Percentiles rank a stretch among this genome's conserved stretches.
These are phyloP conservation scores for Aureobasidium sp. DNA, from an alignment of 2,329 filamentous ascomycete genomes.

Conservation along the genomic window DNA sequence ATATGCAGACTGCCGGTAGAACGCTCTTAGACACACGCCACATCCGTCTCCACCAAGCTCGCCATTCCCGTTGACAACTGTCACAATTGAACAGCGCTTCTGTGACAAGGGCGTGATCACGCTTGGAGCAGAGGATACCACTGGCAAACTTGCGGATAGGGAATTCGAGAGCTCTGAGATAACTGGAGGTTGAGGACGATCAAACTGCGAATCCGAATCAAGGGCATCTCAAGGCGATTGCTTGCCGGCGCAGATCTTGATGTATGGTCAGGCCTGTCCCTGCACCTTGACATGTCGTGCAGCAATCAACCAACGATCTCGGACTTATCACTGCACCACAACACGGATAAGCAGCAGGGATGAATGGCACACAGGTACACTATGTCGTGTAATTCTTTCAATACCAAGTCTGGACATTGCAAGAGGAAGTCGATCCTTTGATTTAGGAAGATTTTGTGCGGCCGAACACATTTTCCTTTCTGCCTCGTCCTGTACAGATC, in stretches of 20 bases:
- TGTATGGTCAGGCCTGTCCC: conserved; percentile 15
- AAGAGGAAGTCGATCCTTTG: neutral
- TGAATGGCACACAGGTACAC: conserved; percentile 7
- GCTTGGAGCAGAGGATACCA: neutral
- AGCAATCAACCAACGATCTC: conserved; percentile 21
- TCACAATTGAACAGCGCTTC: neutral
- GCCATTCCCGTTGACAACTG: neutral
- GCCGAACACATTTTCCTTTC: conserved; percentile 5
- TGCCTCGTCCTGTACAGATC: neutral
- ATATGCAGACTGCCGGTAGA: conserved; percentile 18
- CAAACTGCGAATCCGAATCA: neutral
- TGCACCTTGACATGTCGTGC: conserved; percentile 15
- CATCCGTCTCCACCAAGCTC: neutral
- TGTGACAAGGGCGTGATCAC: neutral
- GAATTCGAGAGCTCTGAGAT: neutral
- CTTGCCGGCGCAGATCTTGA: conserved; percentile 16
- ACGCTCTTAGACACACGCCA: conserved; percentile 17
- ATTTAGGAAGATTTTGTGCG: neutral
- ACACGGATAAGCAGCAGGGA: conserved; percentile 11
- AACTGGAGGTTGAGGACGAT: neutral
- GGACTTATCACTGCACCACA: neutral
- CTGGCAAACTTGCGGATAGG: conserved; percentile 1
- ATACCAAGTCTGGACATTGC: neutral
- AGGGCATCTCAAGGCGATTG: conserved; percentile 18
- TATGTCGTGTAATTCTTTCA: conserved; percentile 4